Conservation (phyloP, 2,329 filamentous ascomycete species). For the Xylaria sp. region DNA sequence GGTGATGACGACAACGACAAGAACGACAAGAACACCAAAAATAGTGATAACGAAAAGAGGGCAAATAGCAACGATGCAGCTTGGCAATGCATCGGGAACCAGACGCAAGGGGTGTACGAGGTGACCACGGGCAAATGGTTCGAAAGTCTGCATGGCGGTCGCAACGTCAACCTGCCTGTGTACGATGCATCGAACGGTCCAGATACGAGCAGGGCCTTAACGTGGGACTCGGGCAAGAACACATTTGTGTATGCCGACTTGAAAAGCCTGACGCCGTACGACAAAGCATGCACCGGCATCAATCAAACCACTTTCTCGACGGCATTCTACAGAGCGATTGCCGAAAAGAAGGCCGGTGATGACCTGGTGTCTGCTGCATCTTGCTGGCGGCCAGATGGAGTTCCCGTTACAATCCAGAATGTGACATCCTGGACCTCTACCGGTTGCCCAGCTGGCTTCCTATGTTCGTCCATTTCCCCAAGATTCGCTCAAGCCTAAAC, state of each 20-base stretch:
- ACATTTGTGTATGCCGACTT: slow-evolving; percentile 46
- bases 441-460: slow-evolving; percentile 57
- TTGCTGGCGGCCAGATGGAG: slow-evolving; percentile 54
- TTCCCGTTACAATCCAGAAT: slow-evolving; percentile 56
- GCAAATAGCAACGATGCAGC: slow-evolving; percentile 12
- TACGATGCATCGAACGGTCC: slow-evolving; percentile 54
- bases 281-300: slow-evolving; percentile 55
- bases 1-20: too few species aligned
- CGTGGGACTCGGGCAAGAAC: slow-evolving; percentile 45
- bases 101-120: slow-evolving; percentile 54
- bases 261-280: slow-evolving; percentile 50
- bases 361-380: slow-evolving; percentile 53
- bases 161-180: slow-evolving; percentile 46
- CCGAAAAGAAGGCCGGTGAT: slow-evolving; percentile 44
- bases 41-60: background rate
- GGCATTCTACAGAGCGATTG: slow-evolving; percentile 53
- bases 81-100: slow-evolving; percentile 60
- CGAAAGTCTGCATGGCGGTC: slow-evolving; percentile 46
- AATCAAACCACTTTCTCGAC: slow-evolving; percentile 57
- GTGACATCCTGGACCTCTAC: slow-evolving; percentile 51
- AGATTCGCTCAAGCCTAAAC: slow-evolving; percentile 27
- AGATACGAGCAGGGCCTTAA: slow-evolving; percentile 45
- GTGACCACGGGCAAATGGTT: slow-evolving; percentile 58
- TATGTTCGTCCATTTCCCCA: slow-evolving; percentile 51
- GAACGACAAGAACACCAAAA: too few species aligned